Evolutionary conservation across 345 rosid species (phyloP).

Genomic region (Citrus reticulata): DNA sequence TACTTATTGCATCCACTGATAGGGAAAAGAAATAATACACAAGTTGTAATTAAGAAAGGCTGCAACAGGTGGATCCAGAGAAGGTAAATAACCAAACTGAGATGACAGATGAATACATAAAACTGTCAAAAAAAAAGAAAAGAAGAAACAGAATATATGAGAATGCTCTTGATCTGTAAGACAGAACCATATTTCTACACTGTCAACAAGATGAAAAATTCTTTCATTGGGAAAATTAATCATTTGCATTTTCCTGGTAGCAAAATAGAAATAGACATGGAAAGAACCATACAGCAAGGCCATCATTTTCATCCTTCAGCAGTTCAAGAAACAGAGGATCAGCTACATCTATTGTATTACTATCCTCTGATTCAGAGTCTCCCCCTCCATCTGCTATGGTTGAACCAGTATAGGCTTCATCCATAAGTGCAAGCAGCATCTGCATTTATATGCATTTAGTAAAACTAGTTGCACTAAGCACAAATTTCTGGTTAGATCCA

Average conservation of each 20-base stretch:
- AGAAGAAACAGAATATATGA: not conserved
- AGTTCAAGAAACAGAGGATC: constrained; percentile 93
- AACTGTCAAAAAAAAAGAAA: not conserved
- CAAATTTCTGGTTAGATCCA: constrained; percentile 11
- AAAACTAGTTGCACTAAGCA: not conserved
- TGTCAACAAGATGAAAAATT: not conserved
- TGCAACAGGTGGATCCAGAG: not conserved
- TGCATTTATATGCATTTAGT: constrained; percentile 32
- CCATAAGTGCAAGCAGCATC: constrained; percentile 99
- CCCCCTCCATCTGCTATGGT: constrained; percentile 86
- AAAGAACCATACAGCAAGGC: constrained; percentile 68
- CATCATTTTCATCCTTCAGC: constrained; percentile 98
- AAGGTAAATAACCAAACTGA: not conserved
- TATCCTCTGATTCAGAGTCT: constrained; percentile 93
- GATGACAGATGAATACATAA: not conserved
- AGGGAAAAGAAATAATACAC: not conserved
- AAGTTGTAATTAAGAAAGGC: not conserved
- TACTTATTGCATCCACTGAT: not conserved
- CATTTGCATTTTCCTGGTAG: not conserved
- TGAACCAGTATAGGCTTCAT: constrained; percentile 99
- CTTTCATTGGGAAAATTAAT: not conserved
- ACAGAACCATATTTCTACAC: not conserved
- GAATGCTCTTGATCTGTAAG: not conserved
- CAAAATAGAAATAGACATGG: not conserved
- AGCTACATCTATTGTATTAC: constrained; percentile 68